Base-by-base conservation (phyloP, 495 filamentous ascomycete species). In the Cladorrhinum samala region DNA sequence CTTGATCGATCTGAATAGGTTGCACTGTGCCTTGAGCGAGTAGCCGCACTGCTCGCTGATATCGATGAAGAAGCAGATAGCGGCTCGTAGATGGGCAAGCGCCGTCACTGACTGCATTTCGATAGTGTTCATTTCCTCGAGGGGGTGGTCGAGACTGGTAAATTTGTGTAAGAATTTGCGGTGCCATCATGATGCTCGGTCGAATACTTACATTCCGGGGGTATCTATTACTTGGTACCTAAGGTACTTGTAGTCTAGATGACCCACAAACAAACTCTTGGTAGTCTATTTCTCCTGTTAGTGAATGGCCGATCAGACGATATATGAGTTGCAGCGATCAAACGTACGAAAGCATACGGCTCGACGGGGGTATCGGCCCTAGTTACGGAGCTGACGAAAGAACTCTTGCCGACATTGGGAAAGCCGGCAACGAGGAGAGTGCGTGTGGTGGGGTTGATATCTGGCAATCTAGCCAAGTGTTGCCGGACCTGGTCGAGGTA, bases 41-140 rank as follows among this genome's bases (percentile, higher is more conserved):
- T 96, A 98, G 33, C 93, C 93, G 57, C 93, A 98, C 75, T 96
- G 91, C 73, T 97, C 94, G 16, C 88, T 58, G 53, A 97, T 79
- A 73, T 97, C 93, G 83, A 98, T 95, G 72, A 98, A 98, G 72
- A 96, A 98, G 50, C 96, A 75, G 52, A 97, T 91, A 20, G 91
- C 91, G 24, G 89, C 91, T 46, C 93, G 83, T 53, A 98, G 75
- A 78, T 98, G 93, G 40, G 93, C 93, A 71, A 98, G 94, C 9
- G 93, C 93, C 11, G 92, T 96, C 56, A 98, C 96, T 14, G 86
- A 91, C 61, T 77, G 93, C 91, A 97, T 96, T 71, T 98, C 94
- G 67, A 98, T 98, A 9, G 93, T 96, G 73, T 97, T 98, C 93
- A 98, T 98, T 74, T 98, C 93, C 72, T 97, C 94, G 9, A 98